Evolutionary conservation across 2,329 filamentous ascomycete genomes (phyloP).

Genomic region (Apiospora rasikravindrae): DNA sequence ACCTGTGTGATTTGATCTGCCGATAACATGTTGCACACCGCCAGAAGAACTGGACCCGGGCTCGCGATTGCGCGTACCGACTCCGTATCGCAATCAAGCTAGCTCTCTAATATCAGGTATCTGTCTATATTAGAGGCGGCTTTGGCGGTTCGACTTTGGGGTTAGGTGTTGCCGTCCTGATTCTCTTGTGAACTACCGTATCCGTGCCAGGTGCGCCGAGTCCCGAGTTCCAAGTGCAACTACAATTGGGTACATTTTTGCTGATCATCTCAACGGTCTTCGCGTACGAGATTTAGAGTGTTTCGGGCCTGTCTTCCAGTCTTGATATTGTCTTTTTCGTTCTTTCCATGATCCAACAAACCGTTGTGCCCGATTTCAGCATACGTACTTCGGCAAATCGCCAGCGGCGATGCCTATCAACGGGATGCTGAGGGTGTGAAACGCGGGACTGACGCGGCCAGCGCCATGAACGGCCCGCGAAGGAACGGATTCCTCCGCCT

Average conservation of each 20-base stretch:
- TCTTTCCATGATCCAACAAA: not conserved
- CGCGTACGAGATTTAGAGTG: not conserved
- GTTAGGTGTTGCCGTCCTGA: not conserved
- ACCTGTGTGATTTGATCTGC: not conserved
- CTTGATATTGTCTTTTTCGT: not conserved
- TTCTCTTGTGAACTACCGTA: not conserved
- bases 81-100: not conserved
- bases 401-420: not conserved
- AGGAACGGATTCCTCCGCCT: not conserved
- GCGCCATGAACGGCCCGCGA: not conserved
- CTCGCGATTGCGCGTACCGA: not conserved
- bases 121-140: not conserved
- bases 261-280: not conserved
- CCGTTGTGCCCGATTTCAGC: not conserved
- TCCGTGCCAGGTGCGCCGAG: not conserved
- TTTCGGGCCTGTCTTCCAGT: not conserved
- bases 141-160: not conserved
- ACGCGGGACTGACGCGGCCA: not conserved
- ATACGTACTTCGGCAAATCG: not conserved
- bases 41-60: not conserved
- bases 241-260: not conserved
- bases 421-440: not conserved
- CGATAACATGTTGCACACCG: not conserved
- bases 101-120: not conserved
- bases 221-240: not conserved